These are phyloP conservation scores for Monilinia polystroma DNA, from an alignment of 2,329 filamentous ascomycete genomes.

Conservation along the genomic window DNA sequence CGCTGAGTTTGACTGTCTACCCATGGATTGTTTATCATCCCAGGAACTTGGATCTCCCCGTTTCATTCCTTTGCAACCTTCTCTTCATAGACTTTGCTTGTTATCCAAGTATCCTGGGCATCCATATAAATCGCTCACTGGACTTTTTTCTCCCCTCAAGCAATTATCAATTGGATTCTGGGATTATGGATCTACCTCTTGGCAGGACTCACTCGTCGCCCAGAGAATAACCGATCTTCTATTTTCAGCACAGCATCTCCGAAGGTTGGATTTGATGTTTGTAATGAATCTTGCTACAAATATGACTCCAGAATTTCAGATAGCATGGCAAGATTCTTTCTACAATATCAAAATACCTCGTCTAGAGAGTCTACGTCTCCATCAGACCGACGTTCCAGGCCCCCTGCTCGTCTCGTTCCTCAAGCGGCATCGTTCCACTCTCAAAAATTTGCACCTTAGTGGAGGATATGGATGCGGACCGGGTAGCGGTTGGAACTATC, in stretches of 20 bases:
- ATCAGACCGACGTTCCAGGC: conserved; percentile 19
- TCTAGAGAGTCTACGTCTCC: conserved; percentile 19
- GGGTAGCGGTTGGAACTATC: conserved; percentile 16
- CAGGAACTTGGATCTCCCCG: conserved; percentile 10
- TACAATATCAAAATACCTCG: conserved; percentile 16
- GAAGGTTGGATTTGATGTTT: conserved; percentile 21
- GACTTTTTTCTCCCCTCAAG: not conserved
- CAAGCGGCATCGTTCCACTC: not conserved
- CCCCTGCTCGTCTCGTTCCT: conserved; percentile 16
- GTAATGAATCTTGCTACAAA: conserved; percentile 21
- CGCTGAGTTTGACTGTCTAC: conserved; percentile 16
- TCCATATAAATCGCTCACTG: conserved; percentile 15
- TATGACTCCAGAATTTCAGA: conserved; percentile 19
- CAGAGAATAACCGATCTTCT: conserved; percentile 10
- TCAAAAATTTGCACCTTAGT: conserved; percentile 16
- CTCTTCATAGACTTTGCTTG: conserved; percentile 13
- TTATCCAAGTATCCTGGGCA: not conserved
- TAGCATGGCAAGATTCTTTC: conserved; percentile 7
- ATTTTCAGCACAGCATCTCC: not conserved
- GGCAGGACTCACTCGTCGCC: conserved; percentile 17
- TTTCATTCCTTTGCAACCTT: conserved; percentile 19
- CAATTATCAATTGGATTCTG: conserved; percentile 22
- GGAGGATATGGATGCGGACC: conserved; percentile 15
- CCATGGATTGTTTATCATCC: conserved; percentile 20
- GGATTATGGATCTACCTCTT: conserved; percentile 20